Evolutionary conservation across 352 stramenopile species (phyloP).

Genomic region (Globisporangium radiosum): DNA sequence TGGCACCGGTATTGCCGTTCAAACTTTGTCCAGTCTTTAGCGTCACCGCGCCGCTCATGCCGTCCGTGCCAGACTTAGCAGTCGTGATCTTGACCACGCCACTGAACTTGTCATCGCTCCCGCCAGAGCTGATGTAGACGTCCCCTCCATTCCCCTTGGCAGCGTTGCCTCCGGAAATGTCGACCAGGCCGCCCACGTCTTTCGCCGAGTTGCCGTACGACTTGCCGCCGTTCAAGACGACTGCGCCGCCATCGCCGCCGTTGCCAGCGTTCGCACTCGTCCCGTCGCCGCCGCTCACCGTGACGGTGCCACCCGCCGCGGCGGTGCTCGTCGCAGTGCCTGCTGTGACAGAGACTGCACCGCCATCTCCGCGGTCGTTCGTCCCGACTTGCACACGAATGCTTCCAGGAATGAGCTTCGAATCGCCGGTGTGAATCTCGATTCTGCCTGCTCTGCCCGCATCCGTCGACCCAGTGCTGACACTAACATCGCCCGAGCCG

Average conservation of each 20-base stretch:
- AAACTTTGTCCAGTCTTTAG: constrained; percentile 38
- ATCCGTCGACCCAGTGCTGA: constrained; percentile 33
- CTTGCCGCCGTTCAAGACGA: constrained; percentile 40
- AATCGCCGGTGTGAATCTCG: constrained; percentile 35
- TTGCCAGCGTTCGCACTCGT: constrained; percentile 66
- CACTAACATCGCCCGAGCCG: constrained; percentile 27
- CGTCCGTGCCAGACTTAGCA: constrained; percentile 37
- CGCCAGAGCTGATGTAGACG: constrained; percentile 39
- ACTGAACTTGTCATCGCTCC: constrained; percentile 42
- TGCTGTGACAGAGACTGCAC: constrained; percentile 37
- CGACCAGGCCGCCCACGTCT: constrained; percentile 47
- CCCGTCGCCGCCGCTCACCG: constrained; percentile 39
- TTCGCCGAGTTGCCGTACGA: constrained; percentile 45
- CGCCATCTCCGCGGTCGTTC: constrained; percentile 41
- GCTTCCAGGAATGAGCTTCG: constrained; percentile 27
- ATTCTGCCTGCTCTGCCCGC: constrained; percentile 34
- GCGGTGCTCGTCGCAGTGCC: constrained; percentile 41
- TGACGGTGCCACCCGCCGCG: constrained; percentile 42
- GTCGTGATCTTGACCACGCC: constrained; percentile 42
- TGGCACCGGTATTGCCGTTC: constrained; percentile 28
- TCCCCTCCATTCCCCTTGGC: constrained; percentile 44
- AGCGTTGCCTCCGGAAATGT: constrained; percentile 40
- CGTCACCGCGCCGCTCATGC: constrained; percentile 50
- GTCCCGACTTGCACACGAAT: constrained; percentile 33
- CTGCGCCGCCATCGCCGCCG: constrained; percentile 53